These are phyloP conservation scores for Schizonepeta tenuifolia DNA, from an alignment of 257 asterid genomes.

Conservation along the genomic window DNA sequence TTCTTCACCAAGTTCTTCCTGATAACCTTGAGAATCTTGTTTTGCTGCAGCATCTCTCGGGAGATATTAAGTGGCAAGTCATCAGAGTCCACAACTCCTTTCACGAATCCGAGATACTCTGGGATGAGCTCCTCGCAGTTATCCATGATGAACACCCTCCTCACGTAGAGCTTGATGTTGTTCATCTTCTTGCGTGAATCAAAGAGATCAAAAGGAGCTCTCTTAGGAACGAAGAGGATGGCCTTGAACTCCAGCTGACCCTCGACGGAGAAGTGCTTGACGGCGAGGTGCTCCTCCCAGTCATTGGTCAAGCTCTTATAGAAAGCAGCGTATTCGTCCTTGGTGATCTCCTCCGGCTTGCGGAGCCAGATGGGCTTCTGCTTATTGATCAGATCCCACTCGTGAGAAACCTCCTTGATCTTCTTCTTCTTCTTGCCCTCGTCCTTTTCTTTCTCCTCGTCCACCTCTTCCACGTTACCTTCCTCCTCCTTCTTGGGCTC, in stretches of 20 bases:
- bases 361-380: slow-evolving; percentile 59
- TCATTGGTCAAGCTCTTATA: slow-evolving; percentile 56
- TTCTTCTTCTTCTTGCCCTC: slow-evolving; percentile 53
- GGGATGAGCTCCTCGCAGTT: slow-evolving; percentile 57
- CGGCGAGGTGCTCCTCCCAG: slow-evolving; percentile 59
- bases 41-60: slow-evolving; percentile 50
- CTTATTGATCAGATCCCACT: slow-evolving; percentile 51
- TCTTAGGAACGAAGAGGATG: slow-evolving; percentile 46
- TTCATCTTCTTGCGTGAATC: slow-evolving; percentile 50
- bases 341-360: slow-evolving; percentile 53
- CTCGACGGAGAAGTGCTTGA: slow-evolving; percentile 53
- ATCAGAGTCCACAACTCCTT: slow-evolving; percentile 53
- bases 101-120: slow-evolving; percentile 47
- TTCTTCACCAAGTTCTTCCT: slow-evolving; percentile 51
- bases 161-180: slow-evolving; percentile 52
- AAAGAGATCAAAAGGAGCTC: slow-evolving; percentile 52
- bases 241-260: slow-evolving; percentile 56
- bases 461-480: slow-evolving; percentile 47
- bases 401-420: slow-evolving; percentile 49
- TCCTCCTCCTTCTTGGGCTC: slow-evolving; percentile 52
- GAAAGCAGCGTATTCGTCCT: slow-evolving; percentile 53
- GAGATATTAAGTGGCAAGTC: slow-evolving; percentile 53
- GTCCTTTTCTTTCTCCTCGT: slow-evolving; percentile 49
- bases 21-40: slow-evolving; percentile 49
- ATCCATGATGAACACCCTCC: slow-evolving; percentile 57